phyloP scores from a whole-genome alignment of 1,284 basidiomycete genomes.

The Lentinula novae-zelandiae region DNA sequence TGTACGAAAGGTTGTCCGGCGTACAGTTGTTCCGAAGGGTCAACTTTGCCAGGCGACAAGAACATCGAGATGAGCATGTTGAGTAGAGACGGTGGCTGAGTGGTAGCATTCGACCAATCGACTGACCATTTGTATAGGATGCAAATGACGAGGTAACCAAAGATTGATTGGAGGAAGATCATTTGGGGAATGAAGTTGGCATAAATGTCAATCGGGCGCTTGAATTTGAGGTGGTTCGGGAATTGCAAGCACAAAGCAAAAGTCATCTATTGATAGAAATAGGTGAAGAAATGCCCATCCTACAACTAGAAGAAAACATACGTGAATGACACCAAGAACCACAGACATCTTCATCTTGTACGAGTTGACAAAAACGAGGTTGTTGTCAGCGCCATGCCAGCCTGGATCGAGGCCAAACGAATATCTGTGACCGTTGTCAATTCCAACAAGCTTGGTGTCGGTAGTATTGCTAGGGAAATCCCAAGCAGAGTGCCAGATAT shows the following conservation, averaged over 20 bases:
- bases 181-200: conserved; percentile 97
- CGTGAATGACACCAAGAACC: conserved; percentile 94
- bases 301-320: conserved; percentile 38
- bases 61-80: conserved; percentile 98
- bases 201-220: conserved; percentile 81
- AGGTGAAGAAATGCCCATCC: conserved; percentile 6
- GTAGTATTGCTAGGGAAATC: conserved; percentile 55
- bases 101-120: conserved; percentile 79
- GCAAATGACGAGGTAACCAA: conserved; percentile 93
- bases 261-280: conserved; percentile 71
- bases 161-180: conserved; percentile 96
- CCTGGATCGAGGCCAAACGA: conserved; percentile 93
- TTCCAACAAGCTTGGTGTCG: conserved; percentile 44
- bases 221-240: conserved; percentile 94
- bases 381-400: conserved; percentile 95
- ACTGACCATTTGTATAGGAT: conserved; percentile 98
- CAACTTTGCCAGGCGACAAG: conserved; percentile 80
- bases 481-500: conserved; percentile 91
- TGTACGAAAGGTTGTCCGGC: conserved; percentile 88
- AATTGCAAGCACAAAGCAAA: conserved; percentile 96
- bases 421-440: conserved; percentile 71
- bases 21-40: conserved; percentile 74
- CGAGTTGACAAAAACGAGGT: conserved; percentile 93
- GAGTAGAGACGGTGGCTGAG: conserved; percentile 83
- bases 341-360: conserved; percentile 99